Base-by-base conservation (phyloP, 192 early-diverging fungal genomes). In the Entophlyctis luteolus region DNA sequence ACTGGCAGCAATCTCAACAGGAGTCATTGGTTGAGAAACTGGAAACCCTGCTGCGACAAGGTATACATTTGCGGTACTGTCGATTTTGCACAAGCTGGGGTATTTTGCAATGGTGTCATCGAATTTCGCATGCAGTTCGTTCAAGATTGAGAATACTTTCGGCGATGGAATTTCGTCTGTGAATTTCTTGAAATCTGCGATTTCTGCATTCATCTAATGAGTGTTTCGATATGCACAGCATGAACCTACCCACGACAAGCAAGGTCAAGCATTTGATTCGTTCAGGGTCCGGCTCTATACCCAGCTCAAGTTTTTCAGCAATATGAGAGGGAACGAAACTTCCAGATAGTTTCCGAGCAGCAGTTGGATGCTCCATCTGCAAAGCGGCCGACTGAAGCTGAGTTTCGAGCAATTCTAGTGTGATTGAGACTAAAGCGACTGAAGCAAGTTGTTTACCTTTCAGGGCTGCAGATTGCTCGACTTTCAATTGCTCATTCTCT, bases 401-500 rank as follows among this genome's bases (percentile, higher is more conserved):
- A 10, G 65, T 67, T 3, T 55, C 65, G 4, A 65, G 31, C 10
- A 67, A 39, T 54, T 55, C 49, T 35, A 34, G 23, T 45, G 42
- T 45, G 36, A 52, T 10, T 18, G 49, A 52, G n/a, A 45, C 42
- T n/a, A n/a, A n/a, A n/a, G n/a, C n/a, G n/a, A n/a, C n/a, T n/a
- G n/a, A n/a, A n/a, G n/a, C n/a, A n/a, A n/a, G 23, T 16, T 68
- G 1, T 18, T 27, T 8, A 58, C 56, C 67, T 10, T 70, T 42
- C 68, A 70, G 59, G 35, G 57, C n/a, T 3, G 42, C 47, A 12
- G 55, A 5, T 59, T 70, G 68, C 28, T 70, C 68, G 28, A 57
- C 29, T 50, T 70, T 70, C 58, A 70, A 39, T 59, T 52, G 58
- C 31, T 70, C 53, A 31, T 62, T 70, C 34, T 70, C 68, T 49